A percentile compares a stretch with the other conserved stretches of the same genome.
Conservation (phyloP, 1,284 basidiomycete species). For the Peniophora sp. region DNA sequence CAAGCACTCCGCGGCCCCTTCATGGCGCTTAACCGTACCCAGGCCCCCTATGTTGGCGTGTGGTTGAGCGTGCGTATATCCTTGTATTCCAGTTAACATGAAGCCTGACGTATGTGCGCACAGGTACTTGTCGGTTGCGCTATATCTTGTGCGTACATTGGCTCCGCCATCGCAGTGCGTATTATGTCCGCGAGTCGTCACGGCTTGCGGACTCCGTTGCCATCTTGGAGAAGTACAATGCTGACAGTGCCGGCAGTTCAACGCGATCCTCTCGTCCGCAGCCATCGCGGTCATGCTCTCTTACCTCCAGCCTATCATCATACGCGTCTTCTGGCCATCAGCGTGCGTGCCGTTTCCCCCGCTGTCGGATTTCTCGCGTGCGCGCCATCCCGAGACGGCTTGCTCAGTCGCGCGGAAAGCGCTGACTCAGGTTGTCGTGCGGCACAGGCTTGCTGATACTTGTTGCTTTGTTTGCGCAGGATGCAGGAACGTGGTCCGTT, state of each 20-base stretch:
- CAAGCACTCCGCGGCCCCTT: constrained; percentile 32
- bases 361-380: too few species aligned
- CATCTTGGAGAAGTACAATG: neutral
- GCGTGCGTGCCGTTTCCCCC: constrained; percentile 27
- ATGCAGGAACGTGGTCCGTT: constrained; percentile 45
- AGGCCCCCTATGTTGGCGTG: constrained; percentile 49
- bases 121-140: constrained; percentile 45
- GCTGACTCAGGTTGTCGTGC: neutral
- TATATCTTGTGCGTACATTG: constrained; percentile 53
- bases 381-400: too few species aligned
- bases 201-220: neutral
- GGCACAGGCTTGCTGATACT: neutral
- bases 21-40: constrained; percentile 43
- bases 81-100: too few species aligned
- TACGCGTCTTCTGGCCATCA: constrained; percentile 50
- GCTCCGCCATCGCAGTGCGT: constrained; percentile 44
- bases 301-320: constrained; percentile 50
- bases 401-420: neutral
- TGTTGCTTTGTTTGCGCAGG: constrained; percentile 17
- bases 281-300: constrained; percentile 54
- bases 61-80: constrained; percentile 51
- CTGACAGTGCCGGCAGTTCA: constrained; percentile 28
- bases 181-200: too few species aligned
- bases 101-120: too few species aligned
- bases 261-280: constrained; percentile 47